Evolutionary conservation across 306 rosid genomes (phyloP), one percentile per base, ranked within the genome.

Genomic region (Nissolia schottii): DNA sequence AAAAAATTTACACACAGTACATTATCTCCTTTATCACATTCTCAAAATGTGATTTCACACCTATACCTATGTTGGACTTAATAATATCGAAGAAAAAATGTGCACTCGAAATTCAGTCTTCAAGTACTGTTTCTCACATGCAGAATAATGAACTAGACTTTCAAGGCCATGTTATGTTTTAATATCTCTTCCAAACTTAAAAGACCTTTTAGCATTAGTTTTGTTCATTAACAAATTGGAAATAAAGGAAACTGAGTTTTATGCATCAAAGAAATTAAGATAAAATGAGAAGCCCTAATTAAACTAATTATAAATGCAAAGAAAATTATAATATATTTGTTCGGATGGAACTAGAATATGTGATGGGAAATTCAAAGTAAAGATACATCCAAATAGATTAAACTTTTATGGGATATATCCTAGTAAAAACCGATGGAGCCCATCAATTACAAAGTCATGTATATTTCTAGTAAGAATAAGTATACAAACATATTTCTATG

Each of bases 111-210:
- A 24, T 76, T 64, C 53, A 43, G 31, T 28, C 7, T 76, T 57
- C 53, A 58, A 57, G 29, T 58, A 67, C 75, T 58, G 76, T 80
- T 80, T 71, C 64, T 64, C 71, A 74, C 77, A 74, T 80, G 84
- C 80, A 80, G 67, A 41, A 80, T 74, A 74, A 53, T 60, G 76
- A 67, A 24, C 77, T 40, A 74, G 22, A 34, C 54, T 50, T n/a
- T 64, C 67, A 67, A 67, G 4, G n/a, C 37, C 43, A 37, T 37
- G 43, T 37, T 37, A 37, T 37, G 76, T 22, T 65, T 64, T 37
- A 37, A 37, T n/a, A n/a, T 37, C 8, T 66, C 20, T 35, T 55
- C 55, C 57, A 71, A 63, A 63, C 14, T 66, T 46, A 13, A 41
- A 72, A 14, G 3, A 32, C 57, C 45, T 40, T 13, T 53, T 64